phyloP scores from a whole-genome alignment of 2,329 filamentous ascomycete genomes.

The Chaetomiaceae sp. region DNA sequence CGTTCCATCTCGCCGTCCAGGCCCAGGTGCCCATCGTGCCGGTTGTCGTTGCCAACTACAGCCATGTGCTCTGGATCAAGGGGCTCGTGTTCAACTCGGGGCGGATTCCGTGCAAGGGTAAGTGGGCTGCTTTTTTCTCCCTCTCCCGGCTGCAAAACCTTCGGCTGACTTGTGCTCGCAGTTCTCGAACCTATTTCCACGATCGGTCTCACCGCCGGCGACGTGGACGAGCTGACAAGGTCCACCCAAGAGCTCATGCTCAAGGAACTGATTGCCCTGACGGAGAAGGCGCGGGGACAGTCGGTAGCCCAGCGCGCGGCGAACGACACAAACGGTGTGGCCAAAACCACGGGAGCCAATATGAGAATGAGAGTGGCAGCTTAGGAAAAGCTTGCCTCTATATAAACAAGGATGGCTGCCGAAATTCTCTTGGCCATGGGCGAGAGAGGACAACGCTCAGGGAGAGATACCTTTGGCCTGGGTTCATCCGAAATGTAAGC shows the following conservation, averaged over 20 bases:
- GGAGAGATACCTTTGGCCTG: background rate
- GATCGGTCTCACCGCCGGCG: conserved; percentile 63
- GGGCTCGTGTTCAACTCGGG: conserved; percentile 62
- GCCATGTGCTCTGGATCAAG: conserved; percentile 64
- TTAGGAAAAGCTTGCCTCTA: conserved; percentile 4
- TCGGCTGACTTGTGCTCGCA: conserved; percentile 30
- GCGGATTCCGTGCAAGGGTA: conserved; percentile 71
- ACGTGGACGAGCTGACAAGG: conserved; percentile 70
- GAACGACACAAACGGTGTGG: conserved; percentile 29
- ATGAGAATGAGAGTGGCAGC: conserved; percentile 22
- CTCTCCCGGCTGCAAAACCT: background rate
- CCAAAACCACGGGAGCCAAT: conserved; percentile 33
- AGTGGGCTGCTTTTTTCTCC: conserved; percentile 21
- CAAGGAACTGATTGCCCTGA: conserved; percentile 54
- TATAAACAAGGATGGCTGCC: background rate
- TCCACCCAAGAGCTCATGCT: conserved; percentile 73
- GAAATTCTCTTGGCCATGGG: background rate
- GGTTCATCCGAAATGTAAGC: background rate
- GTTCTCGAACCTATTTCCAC: conserved; percentile 81
- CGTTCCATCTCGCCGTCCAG: conserved; percentile 92
- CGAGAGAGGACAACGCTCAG: background rate
- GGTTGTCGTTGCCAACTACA: conserved; percentile 75
- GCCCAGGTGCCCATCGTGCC: conserved; percentile 91
- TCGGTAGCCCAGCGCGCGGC: conserved; percentile 27
- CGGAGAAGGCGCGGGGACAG: conserved; percentile 47